Evolutionary conservation across 352 stramenopile genomes (phyloP).

Genomic region (Phytopythium boreale): DNA sequence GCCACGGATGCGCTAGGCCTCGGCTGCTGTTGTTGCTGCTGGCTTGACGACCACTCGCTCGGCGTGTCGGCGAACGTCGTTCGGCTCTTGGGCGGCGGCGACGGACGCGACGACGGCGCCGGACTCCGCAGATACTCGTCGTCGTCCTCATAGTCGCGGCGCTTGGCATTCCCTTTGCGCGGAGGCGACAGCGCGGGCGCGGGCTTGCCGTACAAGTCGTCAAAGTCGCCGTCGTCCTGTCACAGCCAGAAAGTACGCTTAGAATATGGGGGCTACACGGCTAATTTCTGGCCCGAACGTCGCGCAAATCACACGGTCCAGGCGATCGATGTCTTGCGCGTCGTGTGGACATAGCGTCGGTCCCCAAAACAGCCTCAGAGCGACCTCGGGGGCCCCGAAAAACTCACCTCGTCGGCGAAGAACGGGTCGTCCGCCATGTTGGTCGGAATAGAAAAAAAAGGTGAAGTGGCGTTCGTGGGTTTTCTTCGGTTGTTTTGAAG

Average conservation of each 20-base stretch:
- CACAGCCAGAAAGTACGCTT: not conserved
- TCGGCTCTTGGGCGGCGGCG: constrained; percentile 20
- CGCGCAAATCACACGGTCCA: not conserved
- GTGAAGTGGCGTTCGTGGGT: not conserved
- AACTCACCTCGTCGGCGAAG: constrained; percentile 36
- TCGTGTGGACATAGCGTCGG: not conserved
- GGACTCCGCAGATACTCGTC: constrained; percentile 6
- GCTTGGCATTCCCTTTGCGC: not conserved
- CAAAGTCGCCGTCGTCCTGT: constrained; percentile 74
- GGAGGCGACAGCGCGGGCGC: constrained; percentile 8
- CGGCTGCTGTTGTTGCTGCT: constrained; percentile 6
- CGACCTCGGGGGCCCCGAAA: too few species aligned
- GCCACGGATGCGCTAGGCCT: constrained; percentile 16
- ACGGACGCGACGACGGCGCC: constrained; percentile 19
- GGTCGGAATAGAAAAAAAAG: not conserved
- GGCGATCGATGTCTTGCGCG: not conserved
- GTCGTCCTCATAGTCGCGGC: not conserved
- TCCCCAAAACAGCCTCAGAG: not conserved
- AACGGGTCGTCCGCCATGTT: constrained; percentile 31
- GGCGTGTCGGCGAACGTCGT: constrained; percentile 14
- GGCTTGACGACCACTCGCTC: constrained; percentile 7
- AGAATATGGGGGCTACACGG: not conserved
- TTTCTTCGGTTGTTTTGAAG: constrained; percentile 2
- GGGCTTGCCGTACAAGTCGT: constrained; percentile 60
- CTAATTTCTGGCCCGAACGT: not conserved